Base-by-base conservation (phyloP, 2,329 filamentous ascomycete species). In the Simplicillium aogashimaense region DNA sequence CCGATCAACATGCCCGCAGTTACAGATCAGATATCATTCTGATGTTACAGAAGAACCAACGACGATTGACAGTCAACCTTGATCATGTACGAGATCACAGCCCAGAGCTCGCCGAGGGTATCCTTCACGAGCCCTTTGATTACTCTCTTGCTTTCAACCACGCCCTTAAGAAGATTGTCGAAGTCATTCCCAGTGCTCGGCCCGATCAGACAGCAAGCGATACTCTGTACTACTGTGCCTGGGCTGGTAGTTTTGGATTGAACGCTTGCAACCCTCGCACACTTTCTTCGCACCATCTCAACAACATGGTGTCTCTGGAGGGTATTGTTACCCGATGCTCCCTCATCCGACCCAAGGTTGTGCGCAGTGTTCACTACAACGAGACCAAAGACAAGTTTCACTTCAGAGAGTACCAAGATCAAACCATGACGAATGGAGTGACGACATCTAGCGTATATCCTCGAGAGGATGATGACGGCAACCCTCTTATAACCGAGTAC, bases 301-400 rank as follows among this genome's bases (percentile, higher is more conserved):
- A 98, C 62, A 82, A 86, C 55, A 95, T 98, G 89, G 86, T 98
- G 12, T 95, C 89, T 3, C 74, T 98, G 38, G 92, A 98, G 64
- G 92, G 92, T 36, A 98, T 98, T 53, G 92, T 98, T 33, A 98
- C 92, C 29, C 85, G 92, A 60, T 94, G 87, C 64, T 95, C 89
- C 17, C 72, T 98, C 15, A 94, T 98, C 47, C 78, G 94, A 42
- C 92, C 92, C 10, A 98, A 98, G 65, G 80, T 98, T n/a, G 82
- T 97, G 46, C 94, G 94, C 67, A 97, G 92, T 63, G 89, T 98
- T 39, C 92, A 98, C 61, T 97, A 89, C 65, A 94, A 87, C 53
- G 89, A 95, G 64, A 78, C 67, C 48, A 88, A 86, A 60, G 76
- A 86, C 47, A 84, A 83, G 32, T 98, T 97, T 51, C 80, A 90